Evolutionary conservation across 2,329 filamentous ascomycete species (phyloP).

Genomic region (Byssoonygena ceratinophila): DNA sequence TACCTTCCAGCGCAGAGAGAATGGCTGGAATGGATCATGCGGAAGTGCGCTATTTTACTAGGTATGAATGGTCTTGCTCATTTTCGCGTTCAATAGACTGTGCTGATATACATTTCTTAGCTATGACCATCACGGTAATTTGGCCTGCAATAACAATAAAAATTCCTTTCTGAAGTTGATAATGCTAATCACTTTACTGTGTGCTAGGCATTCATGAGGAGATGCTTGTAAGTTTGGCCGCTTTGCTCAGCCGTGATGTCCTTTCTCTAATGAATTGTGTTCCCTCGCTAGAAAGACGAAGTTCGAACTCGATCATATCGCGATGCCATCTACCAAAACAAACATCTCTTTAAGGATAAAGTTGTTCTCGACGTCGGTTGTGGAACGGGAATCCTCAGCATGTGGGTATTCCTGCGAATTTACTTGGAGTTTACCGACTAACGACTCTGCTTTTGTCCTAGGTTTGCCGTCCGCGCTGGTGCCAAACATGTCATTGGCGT

Average conservation of each 20-base stretch:
- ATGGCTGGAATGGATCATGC: slow-evolving; percentile 67
- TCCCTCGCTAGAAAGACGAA: slow-evolving; percentile 77
- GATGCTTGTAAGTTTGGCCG: slow-evolving; percentile 67
- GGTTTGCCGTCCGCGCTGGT: slow-evolving; percentile 93
- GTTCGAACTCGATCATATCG: slow-evolving; percentile 94
- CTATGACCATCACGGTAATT: slow-evolving; percentile 94
- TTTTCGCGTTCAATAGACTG: slow-evolving; percentile 17
- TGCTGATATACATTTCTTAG: slow-evolving; percentile 38
- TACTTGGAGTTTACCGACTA: slow-evolving; percentile 14
- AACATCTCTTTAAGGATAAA: slow-evolving; percentile 84
- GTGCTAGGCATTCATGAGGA: slow-evolving; percentile 82
- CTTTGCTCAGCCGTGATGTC: slow-evolving; percentile 7
- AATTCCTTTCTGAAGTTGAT: background rate
- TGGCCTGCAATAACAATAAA: background rate
- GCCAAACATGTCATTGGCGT: slow-evolving; percentile 98
- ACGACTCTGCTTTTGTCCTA: slow-evolving; percentile 31
- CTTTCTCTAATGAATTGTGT: slow-evolving; percentile 12
- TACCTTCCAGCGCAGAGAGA: slow-evolving; percentile 34
- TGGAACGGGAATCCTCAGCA: slow-evolving; percentile 94
- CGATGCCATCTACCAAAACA: slow-evolving; percentile 94
- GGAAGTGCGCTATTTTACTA: slow-evolving; percentile 99
- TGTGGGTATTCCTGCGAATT: slow-evolving; percentile 50
- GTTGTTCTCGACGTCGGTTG: slow-evolving; percentile 95
- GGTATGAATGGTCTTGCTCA: slow-evolving; percentile 43
- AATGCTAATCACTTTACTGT: slow-evolving; percentile 20